Evolutionary conservation across 148 eudicot species (phyloP), one percentile per base, ranked within the genome.

Genomic region (Diospyros lotus): DNA sequence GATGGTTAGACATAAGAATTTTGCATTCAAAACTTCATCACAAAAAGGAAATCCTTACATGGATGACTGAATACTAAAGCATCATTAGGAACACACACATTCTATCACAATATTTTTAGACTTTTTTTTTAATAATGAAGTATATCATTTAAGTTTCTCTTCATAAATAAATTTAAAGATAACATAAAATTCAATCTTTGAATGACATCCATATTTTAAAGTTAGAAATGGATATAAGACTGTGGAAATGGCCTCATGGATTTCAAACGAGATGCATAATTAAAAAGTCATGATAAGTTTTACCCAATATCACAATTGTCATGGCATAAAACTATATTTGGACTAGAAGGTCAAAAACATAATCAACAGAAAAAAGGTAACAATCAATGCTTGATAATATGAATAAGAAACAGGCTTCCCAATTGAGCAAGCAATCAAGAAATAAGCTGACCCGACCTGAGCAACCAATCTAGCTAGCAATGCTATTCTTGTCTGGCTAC

Each of bases 391-490:
- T 60, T 63, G 50, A 41, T 15, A 74, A 69, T 64, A 54, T 41
- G 40, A 64, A 51, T 64, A 74, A 74, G 76, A 61, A 81, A 70
- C 56, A 39, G 51, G 73, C 63, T 41, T 70, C 41, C 69, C 41
- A 61, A 68, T 40, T 6, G 68, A 53, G 46, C 58, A 76, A 76
- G 59, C 69, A 84, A 78, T 65, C 70, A 76, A 77, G 63, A 70
- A 28, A 72, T 43, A 79, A 78, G 48, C 64, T 48, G 64, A 78
- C 61, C 86, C 81, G 83, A 92, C 99, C 97, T 94, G 94, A 77
- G 93, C 89, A 78, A 89, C 92, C 88, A 95, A 80, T 62, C 96
- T 91, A 80, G 97, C 89, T 74, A 93, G 82, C 80, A 95, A 75
- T 73, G 90, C 85, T 86, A 89, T 89, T 77, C 90, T 87, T 71